phyloP scores from a whole-genome alignment of 352 stramenopile species.

The Phytophthora ohioensis region DNA sequence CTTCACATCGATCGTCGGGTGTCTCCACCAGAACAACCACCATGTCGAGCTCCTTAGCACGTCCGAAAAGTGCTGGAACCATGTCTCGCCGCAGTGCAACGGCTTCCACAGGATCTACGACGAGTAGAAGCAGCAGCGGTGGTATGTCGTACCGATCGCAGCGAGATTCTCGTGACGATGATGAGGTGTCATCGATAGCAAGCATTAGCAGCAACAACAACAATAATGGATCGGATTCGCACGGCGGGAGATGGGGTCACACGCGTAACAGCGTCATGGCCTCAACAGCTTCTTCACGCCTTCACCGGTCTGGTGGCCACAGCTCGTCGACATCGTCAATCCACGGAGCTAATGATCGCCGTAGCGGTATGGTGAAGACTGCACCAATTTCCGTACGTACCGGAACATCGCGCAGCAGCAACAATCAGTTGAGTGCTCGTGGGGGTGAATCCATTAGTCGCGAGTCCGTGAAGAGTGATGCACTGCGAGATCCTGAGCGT shows the following conservation, averaged over 20 bases:
- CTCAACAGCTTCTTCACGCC: constrained; percentile 40
- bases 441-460: constrained; percentile 32
- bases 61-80: constrained; percentile 56
- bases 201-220: constrained; percentile 48
- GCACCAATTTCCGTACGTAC: constrained; percentile 30
- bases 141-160: constrained; percentile 36
- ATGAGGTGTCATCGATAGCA: constrained; percentile 36
- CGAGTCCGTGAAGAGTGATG: constrained; percentile 44
- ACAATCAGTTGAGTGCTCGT: constrained; percentile 39
- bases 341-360: constrained; percentile 23
- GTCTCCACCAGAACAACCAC: constrained; percentile 7
- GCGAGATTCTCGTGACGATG: constrained; percentile 41
- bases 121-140: constrained; percentile 21
- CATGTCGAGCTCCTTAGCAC: constrained; percentile 42
- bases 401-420: constrained; percentile 26
- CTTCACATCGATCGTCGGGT: constrained; percentile 30
- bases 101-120: constrained; percentile 7
- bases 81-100: constrained; percentile 27
- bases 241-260: constrained; percentile 63
- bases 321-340: constrained; percentile 50
- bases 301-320: constrained; percentile 41
- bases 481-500: constrained; percentile 36
- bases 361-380: constrained; percentile 30
- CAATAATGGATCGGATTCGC: constrained; percentile 42
- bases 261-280: constrained; percentile 37